Evolutionary conservation across 2,329 filamentous ascomycete genomes (phyloP), one percentile per base, ranked within the genome.

Genomic region (Berkeleyomyces basicola): DNA sequence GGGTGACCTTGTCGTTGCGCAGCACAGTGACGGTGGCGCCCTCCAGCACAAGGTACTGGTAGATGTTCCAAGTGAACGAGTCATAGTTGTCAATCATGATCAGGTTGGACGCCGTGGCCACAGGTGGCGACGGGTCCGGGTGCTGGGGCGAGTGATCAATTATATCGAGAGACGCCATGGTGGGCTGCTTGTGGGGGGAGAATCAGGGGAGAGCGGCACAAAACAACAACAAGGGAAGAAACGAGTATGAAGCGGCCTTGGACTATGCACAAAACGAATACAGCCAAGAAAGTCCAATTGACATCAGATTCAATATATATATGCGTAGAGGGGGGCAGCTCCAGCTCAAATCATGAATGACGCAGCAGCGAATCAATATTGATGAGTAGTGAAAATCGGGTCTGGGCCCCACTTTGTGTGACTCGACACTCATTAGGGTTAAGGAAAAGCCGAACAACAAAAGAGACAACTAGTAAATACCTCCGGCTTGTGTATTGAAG

Each of bases 51-150:
- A 99, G 83, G 70, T 99, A 99, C 74, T 99, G 95, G 74, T 97
- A 99, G 64, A 99, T 90, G 71, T 99, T 99, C 90, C 91, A 99
- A 64, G 92, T 96, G 74, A 99, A 99, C 3, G 93, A 97, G 74
- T 99, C 93, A 74, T 97, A 99, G 75, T 99, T 99, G 79, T 99
- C 93, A 70, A 99, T 96, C 67, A 99, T 80, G 66, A 99, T 82
- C 64, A 99, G 81, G 74, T 97, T 97, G 63, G 87, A 88, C 36
- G 93, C 93, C 59, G 85, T 90, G 33, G 86, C 73, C 61, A 96
- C 78, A 43, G 85, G 84, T 61, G 84, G 78, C 39, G 85, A 85
- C 61, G 87, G 85, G 66, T 86, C 81, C 65, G 89, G 88, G 73
- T 96, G 85, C 71, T 87, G 85, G 69, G 91, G 90, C 65, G 92